Conservation (phyloP, 2,329 filamentous ascomycete genomes). For the Dichotomopilus funicola region DNA sequence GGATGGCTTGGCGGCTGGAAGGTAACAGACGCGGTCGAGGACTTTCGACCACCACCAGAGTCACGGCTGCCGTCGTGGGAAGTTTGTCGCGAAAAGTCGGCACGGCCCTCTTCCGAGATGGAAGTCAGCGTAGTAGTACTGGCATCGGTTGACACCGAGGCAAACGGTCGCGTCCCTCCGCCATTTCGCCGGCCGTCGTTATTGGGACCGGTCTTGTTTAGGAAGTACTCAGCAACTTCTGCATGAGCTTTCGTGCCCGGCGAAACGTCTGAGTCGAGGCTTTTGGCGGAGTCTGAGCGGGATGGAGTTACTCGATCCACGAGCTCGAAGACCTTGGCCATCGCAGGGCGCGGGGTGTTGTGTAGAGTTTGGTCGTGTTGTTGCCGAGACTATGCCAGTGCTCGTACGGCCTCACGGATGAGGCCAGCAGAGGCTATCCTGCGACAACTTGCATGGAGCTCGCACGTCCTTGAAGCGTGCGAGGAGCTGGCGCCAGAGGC, state of each 20-base stretch:
- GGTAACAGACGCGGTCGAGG: constrained; percentile 42
- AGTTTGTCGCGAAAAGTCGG: constrained; percentile 17
- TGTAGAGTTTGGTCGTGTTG: not conserved
- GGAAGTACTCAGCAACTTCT: constrained; percentile 24
- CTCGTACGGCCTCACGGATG: constrained; percentile 35
- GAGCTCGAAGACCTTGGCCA: constrained; percentile 18
- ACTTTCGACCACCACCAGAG: constrained; percentile 35
- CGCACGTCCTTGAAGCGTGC: not conserved
- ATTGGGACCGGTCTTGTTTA: constrained; percentile 7
- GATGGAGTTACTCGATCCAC: constrained; percentile 17
- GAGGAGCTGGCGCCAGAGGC: not conserved
- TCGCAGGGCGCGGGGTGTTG: constrained; percentile 15
- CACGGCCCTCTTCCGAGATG: constrained; percentile 9
- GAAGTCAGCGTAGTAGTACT: constrained; percentile 24
- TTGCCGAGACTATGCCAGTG: constrained; percentile 27
- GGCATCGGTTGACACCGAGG: constrained; percentile 15
- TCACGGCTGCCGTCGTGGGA: constrained; percentile 31
- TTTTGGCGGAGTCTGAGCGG: constrained; percentile 21
- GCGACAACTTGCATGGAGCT: constrained; percentile 32
- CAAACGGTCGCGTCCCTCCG: constrained; percentile 7
- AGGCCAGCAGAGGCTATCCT: constrained; percentile 38
- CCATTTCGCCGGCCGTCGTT: constrained; percentile 4
- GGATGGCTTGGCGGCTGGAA: constrained; percentile 41
- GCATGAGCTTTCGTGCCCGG: constrained; percentile 31
- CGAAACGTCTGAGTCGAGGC: constrained; percentile 39